phyloP scores from a whole-genome alignment of 2,329 filamentous ascomycete genomes.

The Penicillium sp. region DNA sequence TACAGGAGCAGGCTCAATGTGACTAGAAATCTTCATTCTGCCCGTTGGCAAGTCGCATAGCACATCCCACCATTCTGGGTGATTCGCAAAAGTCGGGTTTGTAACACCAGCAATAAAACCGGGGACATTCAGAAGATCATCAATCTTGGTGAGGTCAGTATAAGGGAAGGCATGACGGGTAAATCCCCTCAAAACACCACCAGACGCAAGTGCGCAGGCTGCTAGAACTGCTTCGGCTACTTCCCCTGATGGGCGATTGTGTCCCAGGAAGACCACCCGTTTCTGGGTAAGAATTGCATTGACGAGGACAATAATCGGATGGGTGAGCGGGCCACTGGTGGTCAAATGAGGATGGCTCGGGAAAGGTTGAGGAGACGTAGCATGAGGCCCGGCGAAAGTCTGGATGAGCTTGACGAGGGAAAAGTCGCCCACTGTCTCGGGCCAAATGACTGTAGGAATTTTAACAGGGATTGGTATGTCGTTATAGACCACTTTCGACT shows the following conservation, averaged over 20 bases:
- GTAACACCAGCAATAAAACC: slow-evolving; percentile 98
- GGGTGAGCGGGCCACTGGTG: slow-evolving; percentile 83
- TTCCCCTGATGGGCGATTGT: slow-evolving; percentile 92
- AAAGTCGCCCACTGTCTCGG: slow-evolving; percentile 96
- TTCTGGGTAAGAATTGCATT: slow-evolving; percentile 97
- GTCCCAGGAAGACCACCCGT: slow-evolving; percentile 89
- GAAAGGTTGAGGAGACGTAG: slow-evolving; percentile 82
- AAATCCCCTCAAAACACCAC: slow-evolving; percentile 88
- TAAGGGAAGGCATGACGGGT: slow-evolving; percentile 97
- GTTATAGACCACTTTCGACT: slow-evolving; percentile 93
- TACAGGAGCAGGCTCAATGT: slow-evolving; percentile 74
- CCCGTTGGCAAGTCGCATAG: slow-evolving; percentile 90
- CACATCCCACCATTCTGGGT: slow-evolving; percentile 97
- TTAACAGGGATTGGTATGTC: slow-evolving; percentile 96
- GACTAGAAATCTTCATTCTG: slow-evolving; percentile 89
- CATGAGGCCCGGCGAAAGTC: slow-evolving; percentile 81
- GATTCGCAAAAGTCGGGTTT: slow-evolving; percentile 91
- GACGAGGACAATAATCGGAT: slow-evolving; percentile 90
- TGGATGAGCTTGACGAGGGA: slow-evolving; percentile 96
- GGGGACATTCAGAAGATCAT: slow-evolving; percentile 91
- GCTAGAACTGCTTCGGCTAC: slow-evolving; percentile 97
- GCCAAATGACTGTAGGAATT: slow-evolving; percentile 87
- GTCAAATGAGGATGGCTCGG: slow-evolving; percentile 87
- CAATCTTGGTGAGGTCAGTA: slow-evolving; percentile 95
- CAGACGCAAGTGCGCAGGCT: slow-evolving; percentile 91